These are phyloP conservation scores for Limnanthes douglasii DNA, from an alignment of 345 rosid genomes.

Conservation along the genomic window DNA sequence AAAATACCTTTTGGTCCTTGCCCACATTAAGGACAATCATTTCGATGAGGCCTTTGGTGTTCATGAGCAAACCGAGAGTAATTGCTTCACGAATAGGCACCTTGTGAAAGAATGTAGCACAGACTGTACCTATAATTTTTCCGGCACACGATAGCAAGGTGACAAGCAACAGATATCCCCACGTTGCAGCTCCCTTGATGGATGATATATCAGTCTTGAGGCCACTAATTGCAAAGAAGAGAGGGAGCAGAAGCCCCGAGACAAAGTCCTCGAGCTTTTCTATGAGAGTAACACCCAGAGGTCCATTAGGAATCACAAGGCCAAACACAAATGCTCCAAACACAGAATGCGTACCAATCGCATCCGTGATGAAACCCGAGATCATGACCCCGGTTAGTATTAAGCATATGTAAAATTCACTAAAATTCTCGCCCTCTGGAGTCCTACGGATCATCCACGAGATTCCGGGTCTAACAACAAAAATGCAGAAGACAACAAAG, in stretches of 20 bases:
- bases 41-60: conserved; percentile 89
- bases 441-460: conserved; percentile 58
- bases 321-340: conserved; percentile 93
- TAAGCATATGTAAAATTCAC: conserved; percentile 66
- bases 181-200: conserved; percentile 28
- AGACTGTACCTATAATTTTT: conserved; percentile 51
- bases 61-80: conserved; percentile 76
- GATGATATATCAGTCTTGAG: conserved; percentile 46
- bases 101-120: conserved; percentile 35
- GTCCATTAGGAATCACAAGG: conserved; percentile 80
- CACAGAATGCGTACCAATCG: conserved; percentile 90
- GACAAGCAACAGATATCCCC: conserved; percentile 32
- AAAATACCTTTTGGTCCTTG: conserved; percentile 59
- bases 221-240: conserved; percentile 88
- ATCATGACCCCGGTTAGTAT: conserved; percentile 94
- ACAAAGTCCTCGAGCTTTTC: conserved; percentile 96
- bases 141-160: conserved; percentile 48
- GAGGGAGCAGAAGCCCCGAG: conserved; percentile 87
- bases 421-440: conserved; percentile 80
- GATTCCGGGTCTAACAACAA: conserved; percentile 51
- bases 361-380: conserved; percentile 80
- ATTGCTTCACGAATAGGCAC: conserved; percentile 76
- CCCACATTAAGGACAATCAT: conserved; percentile 91
- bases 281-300: conserved; percentile 69
- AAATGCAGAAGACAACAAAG: conserved; percentile 37